Percentiles rank a stretch among this genome's conserved stretches.
Evolutionary conservation across 768 basidiomycete species (phyloP).

Genomic region (Imleria badia): DNA sequence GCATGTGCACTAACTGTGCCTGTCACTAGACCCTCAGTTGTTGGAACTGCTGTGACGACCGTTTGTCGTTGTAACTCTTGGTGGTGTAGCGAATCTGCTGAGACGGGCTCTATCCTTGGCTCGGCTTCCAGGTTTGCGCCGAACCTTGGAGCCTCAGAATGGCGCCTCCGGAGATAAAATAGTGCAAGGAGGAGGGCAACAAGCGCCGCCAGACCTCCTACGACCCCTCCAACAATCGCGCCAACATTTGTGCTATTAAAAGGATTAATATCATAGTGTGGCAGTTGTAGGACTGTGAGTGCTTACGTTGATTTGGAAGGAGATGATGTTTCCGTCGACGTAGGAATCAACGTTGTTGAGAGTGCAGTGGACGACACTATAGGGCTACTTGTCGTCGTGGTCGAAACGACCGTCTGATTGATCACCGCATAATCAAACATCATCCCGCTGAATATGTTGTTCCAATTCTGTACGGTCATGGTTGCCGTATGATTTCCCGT

Average conservation of each 20-base stretch:
- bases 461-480: no score
- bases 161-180: constrained; percentile 1
- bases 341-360: neutral
- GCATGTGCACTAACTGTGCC: neutral
- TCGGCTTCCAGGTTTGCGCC: neutral
- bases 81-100: neutral
- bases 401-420: constrained; percentile 13
- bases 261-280: neutral
- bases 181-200: neutral
- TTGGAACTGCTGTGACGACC: neutral
- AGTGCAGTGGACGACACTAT: neutral
- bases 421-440: no score
- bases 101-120: constrained; percentile 1
- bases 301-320: neutral
- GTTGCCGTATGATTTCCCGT: constrained; percentile 15
- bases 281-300: no score
- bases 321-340: neutral
- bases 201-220: constrained; percentile 14
- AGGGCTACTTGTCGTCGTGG: neutral
- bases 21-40: neutral
- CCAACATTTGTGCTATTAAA: constrained; percentile 3
- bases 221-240: constrained; percentile 9
- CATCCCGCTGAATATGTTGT: no score
- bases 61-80: neutral
- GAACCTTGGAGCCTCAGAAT: neutral